Conservation (phyloP, 768 basidiomycete genomes). For the Hericium coralloides region DNA sequence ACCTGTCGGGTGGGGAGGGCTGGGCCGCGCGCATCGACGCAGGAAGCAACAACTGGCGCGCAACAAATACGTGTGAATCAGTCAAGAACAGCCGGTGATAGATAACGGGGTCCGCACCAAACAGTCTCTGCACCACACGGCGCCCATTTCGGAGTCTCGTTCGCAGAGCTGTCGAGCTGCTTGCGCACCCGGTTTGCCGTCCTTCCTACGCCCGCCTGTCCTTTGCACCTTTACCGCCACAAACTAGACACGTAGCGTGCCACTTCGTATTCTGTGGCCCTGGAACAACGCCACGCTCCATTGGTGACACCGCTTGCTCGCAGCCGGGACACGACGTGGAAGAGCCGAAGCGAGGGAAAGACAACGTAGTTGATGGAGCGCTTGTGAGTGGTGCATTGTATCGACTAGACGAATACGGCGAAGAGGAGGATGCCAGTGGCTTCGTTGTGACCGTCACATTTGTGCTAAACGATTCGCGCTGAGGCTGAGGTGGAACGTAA, state of each 20-base stretch:
- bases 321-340: conserved; percentile 68
- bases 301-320: conserved; percentile 59
- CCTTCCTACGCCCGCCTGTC: conserved; percentile 38
- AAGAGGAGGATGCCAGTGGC: conserved; percentile 9
- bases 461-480: too few species aligned
- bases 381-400: conserved; percentile 31
- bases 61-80: conserved; percentile 4
- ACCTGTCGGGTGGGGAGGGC: conserved; percentile 44
- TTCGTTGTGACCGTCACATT: not conserved
- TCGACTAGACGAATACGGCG: conserved; percentile 24
- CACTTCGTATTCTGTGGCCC: conserved; percentile 77
- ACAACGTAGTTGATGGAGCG: conserved; percentile 25
- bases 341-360: conserved; percentile 50
- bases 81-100: not conserved
- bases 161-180: conserved; percentile 75
- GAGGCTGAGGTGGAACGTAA: not conserved
- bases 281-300: conserved; percentile 81
- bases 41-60: conserved; percentile 48
- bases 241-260: conserved; percentile 72
- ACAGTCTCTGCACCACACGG: conserved; percentile 82
- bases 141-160: conserved; percentile 47
- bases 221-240: conserved; percentile 57
- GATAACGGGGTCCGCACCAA: conserved; percentile 32
- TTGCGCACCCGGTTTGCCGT: conserved; percentile 72
- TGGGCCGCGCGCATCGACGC: conserved; percentile 37